Conservation (phyloP, 1,284 basidiomycete genomes). For the Rhodotorula sp. region DNA sequence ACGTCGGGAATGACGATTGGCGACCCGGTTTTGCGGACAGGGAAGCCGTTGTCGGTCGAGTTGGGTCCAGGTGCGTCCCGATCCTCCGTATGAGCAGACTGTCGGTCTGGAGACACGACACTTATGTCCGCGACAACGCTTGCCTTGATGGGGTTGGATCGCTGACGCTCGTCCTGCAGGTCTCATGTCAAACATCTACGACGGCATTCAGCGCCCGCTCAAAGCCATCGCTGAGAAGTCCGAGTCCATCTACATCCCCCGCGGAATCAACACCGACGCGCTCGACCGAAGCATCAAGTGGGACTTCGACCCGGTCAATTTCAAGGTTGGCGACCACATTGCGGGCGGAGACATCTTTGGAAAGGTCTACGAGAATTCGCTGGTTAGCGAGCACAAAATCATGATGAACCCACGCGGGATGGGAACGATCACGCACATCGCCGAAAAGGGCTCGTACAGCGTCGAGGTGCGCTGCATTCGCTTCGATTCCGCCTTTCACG, state of each 20-base stretch:
- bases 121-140: too few relatives aligned
- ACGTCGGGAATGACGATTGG: constrained; percentile 86
- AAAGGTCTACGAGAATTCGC: constrained; percentile 92
- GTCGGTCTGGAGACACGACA: too few relatives aligned
- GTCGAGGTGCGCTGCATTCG: constrained; percentile 67
- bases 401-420: constrained; percentile 91
- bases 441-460: constrained; percentile 89
- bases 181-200: constrained; percentile 95
- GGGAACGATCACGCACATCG: constrained; percentile 90
- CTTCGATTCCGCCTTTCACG: neutral
- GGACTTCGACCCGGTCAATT: constrained; percentile 89
- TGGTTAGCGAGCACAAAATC: constrained; percentile 95
- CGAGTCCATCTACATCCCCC: constrained; percentile 97
- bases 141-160: neutral
- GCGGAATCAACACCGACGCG: constrained; percentile 96
- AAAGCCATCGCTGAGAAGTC: constrained; percentile 94
- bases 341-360: constrained; percentile 97
- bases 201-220: constrained; percentile 85
- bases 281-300: constrained; percentile 85
- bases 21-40: constrained; percentile 94
- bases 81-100: too few relatives aligned
- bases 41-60: constrained; percentile 96
- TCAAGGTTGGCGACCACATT: constrained; percentile 92
- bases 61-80: constrained; percentile 76
- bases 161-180: constrained; percentile 55